These are phyloP conservation scores for Cladosporium velox DNA, from an alignment of 2,329 filamentous ascomycete genomes.

Conservation along the genomic window DNA sequence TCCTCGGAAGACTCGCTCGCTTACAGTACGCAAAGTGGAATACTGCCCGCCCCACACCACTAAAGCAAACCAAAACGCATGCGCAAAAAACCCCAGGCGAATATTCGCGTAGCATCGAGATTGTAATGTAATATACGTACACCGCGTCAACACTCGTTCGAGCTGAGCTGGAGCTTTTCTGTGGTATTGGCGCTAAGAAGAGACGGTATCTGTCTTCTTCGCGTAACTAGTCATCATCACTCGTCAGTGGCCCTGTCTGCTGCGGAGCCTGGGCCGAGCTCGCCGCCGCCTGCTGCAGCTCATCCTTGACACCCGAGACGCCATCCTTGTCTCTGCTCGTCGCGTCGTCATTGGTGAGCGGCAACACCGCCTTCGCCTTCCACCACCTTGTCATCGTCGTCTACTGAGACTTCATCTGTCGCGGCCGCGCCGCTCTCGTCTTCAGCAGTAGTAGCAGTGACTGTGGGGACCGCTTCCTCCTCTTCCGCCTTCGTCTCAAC, in stretches of 20 bases:
- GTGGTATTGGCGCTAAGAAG: slow-evolving; percentile 1
- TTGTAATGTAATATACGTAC: neutral
- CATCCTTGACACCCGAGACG: neutral
- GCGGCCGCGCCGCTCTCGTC: neutral
- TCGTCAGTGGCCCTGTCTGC: neutral
- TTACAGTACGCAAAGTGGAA: neutral
- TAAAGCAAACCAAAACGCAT: neutral
- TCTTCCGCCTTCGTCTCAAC: neutral
- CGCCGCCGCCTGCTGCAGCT: neutral
- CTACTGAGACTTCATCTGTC: neutral
- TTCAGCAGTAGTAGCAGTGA: neutral
- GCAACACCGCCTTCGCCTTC: slow-evolving; percentile 4
- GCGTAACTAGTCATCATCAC: slow-evolving; percentile 1
- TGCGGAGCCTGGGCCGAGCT: slow-evolving; percentile 4
- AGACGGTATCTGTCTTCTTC: slow-evolving; percentile 7
- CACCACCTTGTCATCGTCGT: neutral
- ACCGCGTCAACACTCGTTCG: neutral
- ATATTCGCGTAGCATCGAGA: neutral
- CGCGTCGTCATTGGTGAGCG: neutral
- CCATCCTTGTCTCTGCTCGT: neutral
- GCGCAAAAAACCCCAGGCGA: neutral
- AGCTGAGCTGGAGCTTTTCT: neutral
- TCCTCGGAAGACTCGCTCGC: neutral
- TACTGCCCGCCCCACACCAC: neutral
- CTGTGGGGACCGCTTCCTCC: neutral